phyloP scores from a whole-genome alignment of 441 rosid species.

The Dalechampia spathulata region DNA sequence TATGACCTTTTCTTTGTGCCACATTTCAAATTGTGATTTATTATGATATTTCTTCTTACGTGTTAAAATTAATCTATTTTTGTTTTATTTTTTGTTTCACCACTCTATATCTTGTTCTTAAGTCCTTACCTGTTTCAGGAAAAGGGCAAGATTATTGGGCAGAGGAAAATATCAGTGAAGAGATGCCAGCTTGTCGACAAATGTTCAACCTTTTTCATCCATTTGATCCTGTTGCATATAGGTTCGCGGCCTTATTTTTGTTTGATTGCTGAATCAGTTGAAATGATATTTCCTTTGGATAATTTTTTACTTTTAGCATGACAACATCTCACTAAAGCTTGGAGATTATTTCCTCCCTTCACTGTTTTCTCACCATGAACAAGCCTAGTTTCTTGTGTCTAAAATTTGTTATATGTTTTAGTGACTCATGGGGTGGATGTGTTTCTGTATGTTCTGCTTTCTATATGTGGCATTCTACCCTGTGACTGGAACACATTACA shows the following conservation, averaged over 20 bases:
- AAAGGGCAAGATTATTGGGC: conserved; percentile 86
- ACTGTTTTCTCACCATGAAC: background rate
- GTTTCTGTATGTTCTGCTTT: background rate
- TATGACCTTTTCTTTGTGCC: background rate
- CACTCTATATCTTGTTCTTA: too few species aligned
- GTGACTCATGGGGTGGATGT: background rate
- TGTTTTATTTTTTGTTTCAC: background rate
- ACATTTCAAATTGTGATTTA: background rate
- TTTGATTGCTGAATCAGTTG: background rate
- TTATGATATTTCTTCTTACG: background rate
- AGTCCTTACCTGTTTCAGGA: conserved; percentile 36
- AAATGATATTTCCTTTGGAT: background rate
- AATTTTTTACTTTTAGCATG: too few species aligned
- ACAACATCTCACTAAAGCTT: background rate
- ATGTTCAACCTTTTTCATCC: conserved; percentile 99
- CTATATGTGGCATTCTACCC: background rate
- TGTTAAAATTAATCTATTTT: background rate
- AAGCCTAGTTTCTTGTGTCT: background rate
- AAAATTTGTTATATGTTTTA: background rate
- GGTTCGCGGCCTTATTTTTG: conserved; percentile 36
- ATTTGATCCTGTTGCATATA: conserved; percentile 97
- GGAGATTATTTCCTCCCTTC: background rate
- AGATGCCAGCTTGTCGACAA: conserved; percentile 93
- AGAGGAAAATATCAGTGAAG: conserved; percentile 75
- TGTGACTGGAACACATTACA: background rate